Percentiles rank a stretch among this genome's conserved stretches.
phyloP scores from a whole-genome alignment of 2,329 filamentous ascomycete genomes.

The Paecilomyces dactylethromorphus region DNA sequence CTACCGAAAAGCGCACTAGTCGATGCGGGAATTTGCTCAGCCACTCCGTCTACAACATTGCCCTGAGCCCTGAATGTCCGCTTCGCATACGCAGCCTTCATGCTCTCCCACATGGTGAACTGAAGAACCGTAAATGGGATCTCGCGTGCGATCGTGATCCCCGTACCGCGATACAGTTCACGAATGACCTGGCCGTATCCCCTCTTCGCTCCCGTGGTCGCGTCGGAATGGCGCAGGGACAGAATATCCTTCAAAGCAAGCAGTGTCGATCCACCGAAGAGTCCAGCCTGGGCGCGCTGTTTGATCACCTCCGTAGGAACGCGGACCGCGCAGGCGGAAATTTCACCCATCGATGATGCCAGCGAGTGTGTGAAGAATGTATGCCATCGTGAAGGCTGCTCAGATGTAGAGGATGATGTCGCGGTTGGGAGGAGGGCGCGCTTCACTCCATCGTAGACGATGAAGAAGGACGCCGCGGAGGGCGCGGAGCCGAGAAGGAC shows the following conservation, averaged over 20 bases:
- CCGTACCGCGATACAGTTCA: conserved; percentile 87
- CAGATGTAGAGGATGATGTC: conserved; percentile 17
- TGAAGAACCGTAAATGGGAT: conserved; percentile 97
- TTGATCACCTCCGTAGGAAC: conserved; percentile 97
- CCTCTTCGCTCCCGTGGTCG: conserved; percentile 28
- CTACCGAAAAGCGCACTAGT: conserved; percentile 85
- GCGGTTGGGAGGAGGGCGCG: conserved; percentile 35
- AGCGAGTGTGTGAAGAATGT: conserved; percentile 63
- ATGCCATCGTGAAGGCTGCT: conserved; percentile 24
- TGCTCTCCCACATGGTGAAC: conserved; percentile 91
- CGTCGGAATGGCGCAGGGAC: conserved; percentile 34
- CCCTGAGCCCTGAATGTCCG: conserved; percentile 38
- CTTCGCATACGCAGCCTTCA: conserved; percentile 57
- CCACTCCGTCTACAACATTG: conserved; percentile 17
- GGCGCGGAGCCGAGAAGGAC: conserved; percentile 88
- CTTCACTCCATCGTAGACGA: conserved; percentile 80
- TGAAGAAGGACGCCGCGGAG: conserved; percentile 94
- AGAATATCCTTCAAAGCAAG: conserved; percentile 66
- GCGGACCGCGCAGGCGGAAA: conserved; percentile 84
- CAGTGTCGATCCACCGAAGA: conserved; percentile 65
- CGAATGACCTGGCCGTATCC: conserved; percentile 57
- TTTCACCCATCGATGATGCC: conserved; percentile 78
- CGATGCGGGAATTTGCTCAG: conserved; percentile 54
- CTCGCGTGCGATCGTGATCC: conserved; percentile 88
- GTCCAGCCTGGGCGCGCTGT: conserved; percentile 85